These are phyloP conservation scores for Daldinia grandis DNA, from an alignment of 495 filamentous ascomycete genomes.

Conservation along the genomic window DNA sequence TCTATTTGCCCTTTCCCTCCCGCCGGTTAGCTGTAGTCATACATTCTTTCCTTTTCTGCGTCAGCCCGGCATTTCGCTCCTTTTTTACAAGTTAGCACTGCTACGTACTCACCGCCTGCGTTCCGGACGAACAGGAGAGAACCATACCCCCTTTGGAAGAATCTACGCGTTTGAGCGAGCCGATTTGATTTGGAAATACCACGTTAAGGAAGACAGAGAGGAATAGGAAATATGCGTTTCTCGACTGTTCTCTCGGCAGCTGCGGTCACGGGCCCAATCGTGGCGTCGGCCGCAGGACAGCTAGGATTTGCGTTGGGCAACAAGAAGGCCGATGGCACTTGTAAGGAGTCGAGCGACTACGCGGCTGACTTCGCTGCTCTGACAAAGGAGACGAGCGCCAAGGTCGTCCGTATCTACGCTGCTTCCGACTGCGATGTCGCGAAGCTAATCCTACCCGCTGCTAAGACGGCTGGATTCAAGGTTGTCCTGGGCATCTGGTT, in stretches of 20 bases:
- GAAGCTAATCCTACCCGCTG: constrained; percentile 73
- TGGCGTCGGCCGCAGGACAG: constrained; percentile 53
- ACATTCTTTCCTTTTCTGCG: constrained; percentile 14
- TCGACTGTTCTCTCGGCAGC: constrained; percentile 47
- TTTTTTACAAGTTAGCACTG: constrained; percentile 14
- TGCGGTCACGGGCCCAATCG: constrained; percentile 51
- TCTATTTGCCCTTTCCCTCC: not conserved
- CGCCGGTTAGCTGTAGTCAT: constrained; percentile 9
- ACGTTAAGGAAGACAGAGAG: not conserved
- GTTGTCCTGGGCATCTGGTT: constrained; percentile 83
- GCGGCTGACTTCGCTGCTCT: constrained; percentile 72
- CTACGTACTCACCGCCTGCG: not conserved
- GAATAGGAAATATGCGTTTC: constrained; percentile 38
- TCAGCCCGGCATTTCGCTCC: constrained; percentile 29
- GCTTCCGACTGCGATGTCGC: constrained; percentile 73
- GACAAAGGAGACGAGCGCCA: constrained; percentile 47
- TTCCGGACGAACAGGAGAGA: no score
- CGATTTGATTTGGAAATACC: not conserved
- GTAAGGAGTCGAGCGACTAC: constrained; percentile 73
- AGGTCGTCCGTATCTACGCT: constrained; percentile 75
- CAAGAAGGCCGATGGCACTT: constrained; percentile 62
- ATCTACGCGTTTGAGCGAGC: constrained; percentile 8
- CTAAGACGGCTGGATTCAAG: constrained; percentile 74
- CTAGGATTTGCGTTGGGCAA: constrained; percentile 66
- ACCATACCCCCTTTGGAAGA: constrained; percentile 5